Conservation (phyloP, 306 rosid genomes). For the Sphenostylis stenocarpa region DNA sequence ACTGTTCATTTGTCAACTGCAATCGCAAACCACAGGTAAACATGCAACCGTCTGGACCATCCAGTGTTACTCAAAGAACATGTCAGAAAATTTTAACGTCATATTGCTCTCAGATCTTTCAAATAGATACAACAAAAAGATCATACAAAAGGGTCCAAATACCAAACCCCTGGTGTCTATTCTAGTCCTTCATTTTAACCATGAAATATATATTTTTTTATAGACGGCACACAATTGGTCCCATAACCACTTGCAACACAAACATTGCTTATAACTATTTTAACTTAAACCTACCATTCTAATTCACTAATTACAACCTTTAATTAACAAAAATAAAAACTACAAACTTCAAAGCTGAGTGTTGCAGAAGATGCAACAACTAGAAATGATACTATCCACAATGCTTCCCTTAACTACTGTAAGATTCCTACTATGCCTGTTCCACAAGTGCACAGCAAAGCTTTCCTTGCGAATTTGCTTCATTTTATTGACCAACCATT, state of each 20-base stretch:
- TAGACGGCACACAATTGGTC: conserved; percentile 11
- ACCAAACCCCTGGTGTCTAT: background rate
- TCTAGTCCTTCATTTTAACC: background rate
- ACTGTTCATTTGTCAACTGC: conserved; percentile 7
- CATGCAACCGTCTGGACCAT: conserved; percentile 7
- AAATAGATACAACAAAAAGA: background rate
- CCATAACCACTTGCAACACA: conserved; percentile 27
- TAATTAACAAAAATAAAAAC: background rate
- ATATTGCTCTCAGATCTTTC: background rate
- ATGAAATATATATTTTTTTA: background rate
- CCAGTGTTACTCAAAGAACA: background rate
- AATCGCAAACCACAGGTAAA: background rate
- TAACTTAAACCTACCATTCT: conserved; percentile 8
- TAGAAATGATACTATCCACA: conserved; percentile 52
- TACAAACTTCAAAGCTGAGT: conserved; percentile 18
- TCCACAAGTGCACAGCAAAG: conserved; percentile 84
- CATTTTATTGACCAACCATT: conserved; percentile 59
- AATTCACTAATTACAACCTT: conserved; percentile 34
- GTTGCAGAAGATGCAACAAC: conserved; percentile 62
- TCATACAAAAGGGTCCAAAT: background rate
- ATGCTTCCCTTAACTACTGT: conserved; percentile 71
- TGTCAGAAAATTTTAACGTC: background rate
- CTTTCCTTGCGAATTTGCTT: conserved; percentile 52
- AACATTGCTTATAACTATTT: background rate
- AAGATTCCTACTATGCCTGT: conserved; percentile 63